Base-by-base conservation (phyloP, 331 rosid genomes). In the Rhamnella rubrinervis region DNA sequence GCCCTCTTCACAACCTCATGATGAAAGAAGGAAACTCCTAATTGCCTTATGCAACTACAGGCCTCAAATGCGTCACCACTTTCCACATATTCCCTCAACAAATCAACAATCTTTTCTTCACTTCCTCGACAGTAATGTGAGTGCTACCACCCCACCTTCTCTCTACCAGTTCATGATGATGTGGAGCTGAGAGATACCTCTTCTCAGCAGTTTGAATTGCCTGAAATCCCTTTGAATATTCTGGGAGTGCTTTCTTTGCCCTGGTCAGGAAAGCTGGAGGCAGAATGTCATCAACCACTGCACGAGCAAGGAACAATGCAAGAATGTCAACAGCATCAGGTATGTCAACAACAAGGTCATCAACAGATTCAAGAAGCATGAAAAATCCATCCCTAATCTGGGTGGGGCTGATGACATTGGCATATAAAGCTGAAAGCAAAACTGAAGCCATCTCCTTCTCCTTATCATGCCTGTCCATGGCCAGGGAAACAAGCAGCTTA, bases 391-490 rank as follows among this genome's bases (percentile, higher is more conserved):
- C 96, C 81, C 87, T 85, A 65, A 95, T 95, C 84, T 95, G 98
- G 39, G 77, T 68, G 59, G 98, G 97, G 35, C 90, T 87, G 68
- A 95, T 89, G 61, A 91, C 96, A 91, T 95, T 97, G 60, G 91
- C 97, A 83, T 95, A 95, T 83, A 91, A 73, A 41, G 97, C 88
- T 72, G 98, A 95, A 70, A 95, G 95, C 60, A 95, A 73, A 81
- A 95, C 97, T 6, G 98, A 95, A 51, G 98, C 96, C 98, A 91
- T 95, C 80, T 95, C 98, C 82, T 95, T 95, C 85, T 95, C 98
- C 78, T 91, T 95, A 73, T 95, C 98, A 74, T 91, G 97, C 74
- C 96, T 87, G 70, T 95, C 98, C 98, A 95, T 85, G 62, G 98
- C 95, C 90, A 89, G 68, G 70, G 98, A 95, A 61, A 95, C 84